These are phyloP conservation scores for Xylariaceae sp. DNA, from an alignment of 2,329 filamentous ascomycete species.

Conservation along the genomic window DNA sequence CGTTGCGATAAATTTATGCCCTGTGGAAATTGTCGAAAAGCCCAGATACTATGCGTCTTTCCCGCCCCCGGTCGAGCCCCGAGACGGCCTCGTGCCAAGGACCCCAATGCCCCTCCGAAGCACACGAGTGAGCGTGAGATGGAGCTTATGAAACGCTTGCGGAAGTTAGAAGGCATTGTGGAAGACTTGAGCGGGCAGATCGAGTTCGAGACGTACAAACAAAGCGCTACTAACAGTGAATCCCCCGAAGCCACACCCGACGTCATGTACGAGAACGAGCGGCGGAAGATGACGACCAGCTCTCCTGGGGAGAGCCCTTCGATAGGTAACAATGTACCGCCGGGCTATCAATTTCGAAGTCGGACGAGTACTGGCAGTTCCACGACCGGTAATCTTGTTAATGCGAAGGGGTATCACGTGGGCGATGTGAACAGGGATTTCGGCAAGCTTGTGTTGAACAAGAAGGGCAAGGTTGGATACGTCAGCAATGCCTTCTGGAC, in stretches of 20 bases:
- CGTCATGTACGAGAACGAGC: constrained; percentile 20
- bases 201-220: constrained; percentile 46
- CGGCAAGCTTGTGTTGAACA: constrained; percentile 64
- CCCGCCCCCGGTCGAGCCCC: constrained; percentile 69
- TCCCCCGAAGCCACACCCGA: constrained; percentile 37
- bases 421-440: constrained; percentile 49
- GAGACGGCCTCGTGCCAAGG: constrained; percentile 59
- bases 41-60: constrained; percentile 66
- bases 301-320: constrained; percentile 21
- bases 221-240: constrained; percentile 33
- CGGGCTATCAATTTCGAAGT: constrained; percentile 11
- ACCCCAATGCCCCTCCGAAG: constrained; percentile 57
- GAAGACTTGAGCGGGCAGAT: constrained; percentile 62
- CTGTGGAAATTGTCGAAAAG: constrained; percentile 68
- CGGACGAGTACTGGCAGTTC: constrained; percentile 28
- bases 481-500: constrained; percentile 75
- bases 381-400: constrained; percentile 19
- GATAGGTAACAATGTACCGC: constrained; percentile 17
- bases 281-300: constrained; percentile 21
- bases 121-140: constrained; percentile 57
- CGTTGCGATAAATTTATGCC: constrained; percentile 75
- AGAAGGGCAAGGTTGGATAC: constrained; percentile 63
- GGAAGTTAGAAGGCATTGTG: constrained; percentile 71
- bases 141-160: constrained; percentile 66
- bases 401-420: constrained; percentile 21